These are phyloP conservation scores for Lonicera japonica DNA, from an alignment of 129 eudicot species.

Conservation along the genomic window DNA sequence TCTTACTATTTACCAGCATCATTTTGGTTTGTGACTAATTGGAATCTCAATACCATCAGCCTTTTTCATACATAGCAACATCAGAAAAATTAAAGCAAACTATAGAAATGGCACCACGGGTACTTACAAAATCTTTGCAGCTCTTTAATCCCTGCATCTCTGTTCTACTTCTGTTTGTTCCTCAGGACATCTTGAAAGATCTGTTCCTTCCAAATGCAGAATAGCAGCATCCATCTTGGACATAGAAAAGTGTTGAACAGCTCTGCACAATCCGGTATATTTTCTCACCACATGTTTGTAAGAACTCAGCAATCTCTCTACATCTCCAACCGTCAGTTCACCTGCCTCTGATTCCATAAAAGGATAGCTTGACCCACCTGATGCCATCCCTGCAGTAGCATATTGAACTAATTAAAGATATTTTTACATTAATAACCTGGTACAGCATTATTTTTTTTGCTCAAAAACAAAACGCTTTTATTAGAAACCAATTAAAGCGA, in stretches of 20 bases:
- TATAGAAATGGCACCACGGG: background rate
- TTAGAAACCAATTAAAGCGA: no score
- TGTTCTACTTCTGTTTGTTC: background rate
- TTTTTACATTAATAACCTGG: background rate
- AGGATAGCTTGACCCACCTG: conserved; percentile 3
- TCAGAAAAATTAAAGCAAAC: background rate
- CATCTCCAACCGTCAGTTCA: conserved; percentile 2
- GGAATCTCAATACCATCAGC: background rate
- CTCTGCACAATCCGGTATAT: background rate
- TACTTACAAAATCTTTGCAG: background rate
- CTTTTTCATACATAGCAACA: background rate
- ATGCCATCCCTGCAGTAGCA: background rate
- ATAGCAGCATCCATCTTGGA: background rate
- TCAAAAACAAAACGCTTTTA: no score
- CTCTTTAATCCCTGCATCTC: background rate
- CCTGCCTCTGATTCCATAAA: background rate
- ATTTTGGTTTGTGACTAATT: background rate
- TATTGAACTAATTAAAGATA: background rate
- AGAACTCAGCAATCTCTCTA: background rate
- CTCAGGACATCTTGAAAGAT: background rate
- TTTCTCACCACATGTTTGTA: background rate
- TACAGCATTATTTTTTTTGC: no score
- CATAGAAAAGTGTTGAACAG: background rate
- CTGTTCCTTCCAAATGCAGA: background rate
- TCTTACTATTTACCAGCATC: no score